Conservation (phyloP, 2,329 filamentous ascomycete genomes). For the Corinectria fuckeliana region DNA sequence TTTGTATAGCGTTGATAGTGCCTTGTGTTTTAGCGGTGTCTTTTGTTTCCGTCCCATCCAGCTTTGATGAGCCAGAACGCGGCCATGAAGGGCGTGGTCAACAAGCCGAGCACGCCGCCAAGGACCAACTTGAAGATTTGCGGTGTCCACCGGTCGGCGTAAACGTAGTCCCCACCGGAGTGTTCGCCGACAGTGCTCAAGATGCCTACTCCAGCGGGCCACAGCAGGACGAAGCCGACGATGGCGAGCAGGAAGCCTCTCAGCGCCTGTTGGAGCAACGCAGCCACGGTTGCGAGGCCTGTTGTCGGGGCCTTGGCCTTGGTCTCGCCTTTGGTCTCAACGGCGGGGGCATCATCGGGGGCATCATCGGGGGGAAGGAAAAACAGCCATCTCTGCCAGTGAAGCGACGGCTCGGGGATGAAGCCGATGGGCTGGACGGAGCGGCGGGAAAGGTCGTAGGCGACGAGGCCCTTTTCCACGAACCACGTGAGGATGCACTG, state of each 20-base stretch:
- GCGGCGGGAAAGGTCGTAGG: constrained; percentile 52
- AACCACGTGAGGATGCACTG: constrained; percentile 60
- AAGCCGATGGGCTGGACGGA: constrained; percentile 56
- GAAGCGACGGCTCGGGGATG: constrained; percentile 43
- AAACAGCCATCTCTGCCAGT: constrained; percentile 48
- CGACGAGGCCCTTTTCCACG: constrained; percentile 55
- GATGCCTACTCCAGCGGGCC: constrained; percentile 52
- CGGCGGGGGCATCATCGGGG: background rate
- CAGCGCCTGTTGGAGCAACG: constrained; percentile 39
- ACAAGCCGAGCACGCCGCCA: constrained; percentile 52
- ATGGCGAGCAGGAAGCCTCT: constrained; percentile 41
- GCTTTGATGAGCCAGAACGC: constrained; percentile 58
- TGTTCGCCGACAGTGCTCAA: constrained; percentile 47
- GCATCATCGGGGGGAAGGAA: constrained; percentile 16
- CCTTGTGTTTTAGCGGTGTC: background rate
- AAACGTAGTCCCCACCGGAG: constrained; percentile 52
- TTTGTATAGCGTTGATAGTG: background rate
- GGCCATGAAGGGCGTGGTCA: constrained; percentile 56
- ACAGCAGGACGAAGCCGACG: constrained; percentile 50
- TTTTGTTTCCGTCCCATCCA: constrained; percentile 47
- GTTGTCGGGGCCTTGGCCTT: background rate
- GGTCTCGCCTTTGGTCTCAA: background rate
- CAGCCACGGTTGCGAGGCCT: background rate
- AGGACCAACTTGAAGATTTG: constrained; percentile 58
- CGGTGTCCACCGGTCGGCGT: constrained; percentile 51